Evolutionary conservation across 176 grass and related monocot genomes (phyloP).

Genomic region (Themeda triandra): DNA sequence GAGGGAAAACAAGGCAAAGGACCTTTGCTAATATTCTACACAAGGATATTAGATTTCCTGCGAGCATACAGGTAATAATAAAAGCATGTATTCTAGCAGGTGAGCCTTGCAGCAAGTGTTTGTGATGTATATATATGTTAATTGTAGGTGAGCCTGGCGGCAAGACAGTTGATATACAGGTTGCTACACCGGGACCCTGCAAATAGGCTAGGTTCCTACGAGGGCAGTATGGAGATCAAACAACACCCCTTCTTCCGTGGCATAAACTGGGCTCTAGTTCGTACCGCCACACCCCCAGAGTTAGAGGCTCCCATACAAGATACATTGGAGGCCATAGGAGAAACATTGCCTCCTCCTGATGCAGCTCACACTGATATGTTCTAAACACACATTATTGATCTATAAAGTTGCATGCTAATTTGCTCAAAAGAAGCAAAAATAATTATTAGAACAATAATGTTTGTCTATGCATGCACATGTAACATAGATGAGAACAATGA

Average conservation of each 20-base stretch:
- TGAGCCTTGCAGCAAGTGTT: not conserved
- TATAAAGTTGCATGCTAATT: not conserved
- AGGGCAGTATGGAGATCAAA: constrained; percentile 81
- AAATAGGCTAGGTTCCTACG: constrained; percentile 69
- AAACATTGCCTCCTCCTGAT: not conserved
- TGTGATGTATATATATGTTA: not conserved
- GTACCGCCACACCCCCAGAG: not conserved
- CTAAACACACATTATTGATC: constrained; percentile 13
- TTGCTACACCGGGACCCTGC: constrained; percentile 71
- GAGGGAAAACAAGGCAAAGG: constrained; percentile 91
- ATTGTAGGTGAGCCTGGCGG: constrained; percentile 63
- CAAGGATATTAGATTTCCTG: constrained; percentile 87
- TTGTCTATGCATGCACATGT: not conserved
- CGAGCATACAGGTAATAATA: constrained; percentile 47
- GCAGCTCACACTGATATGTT: constrained; percentile 50
- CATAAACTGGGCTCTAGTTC: constrained; percentile 90
- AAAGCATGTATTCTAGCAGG: not conserved
- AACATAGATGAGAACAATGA: not conserved
- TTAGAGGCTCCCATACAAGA: not conserved
- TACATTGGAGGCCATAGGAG: not conserved
- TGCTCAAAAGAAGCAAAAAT: not conserved
- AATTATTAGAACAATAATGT: not conserved
- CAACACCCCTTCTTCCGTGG: constrained; percentile 74
- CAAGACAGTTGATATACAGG: constrained; percentile 70
- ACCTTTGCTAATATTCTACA: constrained; percentile 94